Conservation (phyloP, 768 basidiomycete genomes). For the Mrakia blollopis region DNA sequence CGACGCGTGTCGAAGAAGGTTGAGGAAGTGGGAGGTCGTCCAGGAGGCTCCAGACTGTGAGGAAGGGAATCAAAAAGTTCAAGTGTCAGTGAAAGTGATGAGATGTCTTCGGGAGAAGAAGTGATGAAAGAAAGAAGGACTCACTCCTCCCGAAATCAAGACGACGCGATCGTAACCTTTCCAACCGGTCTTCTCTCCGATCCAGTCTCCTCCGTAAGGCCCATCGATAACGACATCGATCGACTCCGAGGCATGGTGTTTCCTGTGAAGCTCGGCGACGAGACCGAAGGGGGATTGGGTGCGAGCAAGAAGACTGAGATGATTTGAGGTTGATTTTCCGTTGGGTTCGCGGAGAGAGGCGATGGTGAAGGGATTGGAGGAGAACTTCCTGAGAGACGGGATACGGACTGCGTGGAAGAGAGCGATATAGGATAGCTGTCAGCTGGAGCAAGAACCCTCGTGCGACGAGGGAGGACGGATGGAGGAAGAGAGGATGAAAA, state of each 20-base stretch:
- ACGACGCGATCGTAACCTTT: constrained; percentile 1
- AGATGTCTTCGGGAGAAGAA: neutral
- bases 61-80: neutral
- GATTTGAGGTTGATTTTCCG: neutral
- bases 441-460: neutral
- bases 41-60: constrained; percentile 1
- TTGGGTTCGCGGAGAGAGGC: neutral
- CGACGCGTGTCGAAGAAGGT: neutral
- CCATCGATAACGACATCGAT: neutral
- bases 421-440: neutral
- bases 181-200: constrained; percentile 4
- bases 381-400: neutral
- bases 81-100: neutral
- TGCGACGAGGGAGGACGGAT: neutral
- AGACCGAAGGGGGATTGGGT: neutral
- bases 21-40: constrained; percentile 7
- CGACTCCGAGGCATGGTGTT: neutral
- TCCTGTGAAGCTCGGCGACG: neutral
- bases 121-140: neutral
- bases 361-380: constrained; percentile 3
- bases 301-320: neutral
- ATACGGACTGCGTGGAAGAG: neutral
- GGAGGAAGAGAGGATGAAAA: neutral
- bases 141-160: neutral
- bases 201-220: constrained; percentile 8